These are phyloP conservation scores for Fusarium setosum DNA, from an alignment of 2,329 filamentous ascomycete genomes.

Conservation along the genomic window DNA sequence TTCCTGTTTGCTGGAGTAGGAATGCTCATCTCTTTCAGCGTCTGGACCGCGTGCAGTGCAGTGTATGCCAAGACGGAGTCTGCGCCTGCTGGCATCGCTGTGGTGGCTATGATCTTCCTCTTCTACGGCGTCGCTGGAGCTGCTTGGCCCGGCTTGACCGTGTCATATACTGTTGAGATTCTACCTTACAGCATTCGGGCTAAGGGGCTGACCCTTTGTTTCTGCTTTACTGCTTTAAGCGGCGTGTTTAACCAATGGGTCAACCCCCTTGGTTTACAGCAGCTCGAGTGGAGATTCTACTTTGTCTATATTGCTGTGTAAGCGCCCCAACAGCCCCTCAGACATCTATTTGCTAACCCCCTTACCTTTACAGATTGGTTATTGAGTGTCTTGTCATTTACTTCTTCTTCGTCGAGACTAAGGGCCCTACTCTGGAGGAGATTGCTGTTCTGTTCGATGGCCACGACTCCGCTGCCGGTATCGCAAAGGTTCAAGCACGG, in stretches of 20 bases:
- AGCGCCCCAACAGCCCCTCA: accelerated
- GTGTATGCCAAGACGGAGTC: constrained; percentile 41
- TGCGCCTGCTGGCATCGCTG: constrained; percentile 25
- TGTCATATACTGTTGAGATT: constrained; percentile 39
- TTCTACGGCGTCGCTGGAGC: constrained; percentile 40
- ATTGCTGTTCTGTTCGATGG: constrained; percentile 41
- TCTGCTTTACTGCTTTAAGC: constrained; percentile 38
- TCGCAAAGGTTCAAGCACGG: constrained; percentile 32
- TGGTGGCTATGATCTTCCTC: constrained; percentile 41
- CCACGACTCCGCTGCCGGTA: constrained; percentile 32
- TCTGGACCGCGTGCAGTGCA: constrained; percentile 39
- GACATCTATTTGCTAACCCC: accelerated
- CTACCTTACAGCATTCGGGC: constrained; percentile 40
- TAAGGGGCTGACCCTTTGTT: constrained; percentile 39
- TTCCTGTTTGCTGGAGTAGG: constrained; percentile 38
- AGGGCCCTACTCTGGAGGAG: constrained; percentile 36
- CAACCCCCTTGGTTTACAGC: constrained; percentile 37
- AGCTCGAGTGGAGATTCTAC: constrained; percentile 38
- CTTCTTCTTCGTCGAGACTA: constrained; percentile 42
- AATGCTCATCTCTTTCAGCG: constrained; percentile 38
- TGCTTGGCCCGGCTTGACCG: constrained; percentile 40
- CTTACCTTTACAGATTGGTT: constrained; percentile 10
- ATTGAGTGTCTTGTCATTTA: constrained; percentile 40
- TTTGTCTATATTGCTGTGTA: constrained; percentile 41
- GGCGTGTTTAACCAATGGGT: constrained; percentile 42